phyloP scores from a whole-genome alignment of 2,329 filamentous ascomycete species.

The Epichloe coenophiala region DNA sequence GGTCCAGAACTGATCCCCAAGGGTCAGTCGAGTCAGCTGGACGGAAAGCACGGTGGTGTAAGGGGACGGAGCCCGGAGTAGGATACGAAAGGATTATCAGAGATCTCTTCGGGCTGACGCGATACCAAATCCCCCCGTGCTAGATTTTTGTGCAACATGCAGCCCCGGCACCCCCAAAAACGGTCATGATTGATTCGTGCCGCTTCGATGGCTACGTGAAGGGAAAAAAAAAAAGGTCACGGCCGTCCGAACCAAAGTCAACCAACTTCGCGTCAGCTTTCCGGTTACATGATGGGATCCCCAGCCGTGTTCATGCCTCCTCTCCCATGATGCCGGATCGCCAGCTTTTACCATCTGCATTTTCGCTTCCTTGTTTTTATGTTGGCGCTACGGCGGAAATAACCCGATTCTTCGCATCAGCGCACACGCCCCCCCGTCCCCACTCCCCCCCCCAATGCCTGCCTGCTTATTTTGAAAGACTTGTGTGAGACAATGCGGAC shows the following conservation, averaged over 20 bases:
- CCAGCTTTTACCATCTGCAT: conserved; percentile 1
- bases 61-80: no score
- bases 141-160: background rate
- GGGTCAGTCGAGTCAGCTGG: background rate
- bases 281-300: background rate
- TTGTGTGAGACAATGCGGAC: background rate
- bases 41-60: background rate
- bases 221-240: background rate
- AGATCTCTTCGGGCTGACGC: background rate
- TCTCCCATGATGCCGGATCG: conserved; percentile 5
- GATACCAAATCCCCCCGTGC: background rate
- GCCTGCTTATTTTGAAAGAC: background rate
- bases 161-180: background rate
- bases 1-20: background rate
- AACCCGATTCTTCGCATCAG: conserved; percentile 17
- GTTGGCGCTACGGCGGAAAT: conserved; percentile 19
- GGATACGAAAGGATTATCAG: background rate
- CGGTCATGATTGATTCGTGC: background rate
- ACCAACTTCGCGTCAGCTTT: conserved; percentile 1
- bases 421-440: conserved; percentile 10
- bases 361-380: background rate
- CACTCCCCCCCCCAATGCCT: background rate
- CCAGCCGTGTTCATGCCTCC: background rate
- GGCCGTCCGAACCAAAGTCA: background rate
- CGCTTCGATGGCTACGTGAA: background rate